Evolutionary conservation across 2,329 filamentous ascomycete genomes (phyloP), one percentile per base, ranked within the genome.

Genomic region (Ceratocystis harringtonii): DNA sequence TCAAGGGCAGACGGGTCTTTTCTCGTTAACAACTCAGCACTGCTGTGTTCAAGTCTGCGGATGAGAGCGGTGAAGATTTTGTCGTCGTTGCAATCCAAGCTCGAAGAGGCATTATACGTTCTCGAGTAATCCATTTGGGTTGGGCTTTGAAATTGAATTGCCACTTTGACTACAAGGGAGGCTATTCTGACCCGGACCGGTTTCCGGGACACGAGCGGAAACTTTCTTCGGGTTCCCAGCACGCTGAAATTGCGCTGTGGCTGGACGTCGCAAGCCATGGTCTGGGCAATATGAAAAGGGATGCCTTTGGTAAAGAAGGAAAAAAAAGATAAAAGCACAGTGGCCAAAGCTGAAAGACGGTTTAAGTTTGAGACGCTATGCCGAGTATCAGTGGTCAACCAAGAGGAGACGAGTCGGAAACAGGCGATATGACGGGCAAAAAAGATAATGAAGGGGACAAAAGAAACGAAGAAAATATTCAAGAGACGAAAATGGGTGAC

Each of bases 21-120:
- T 66, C 80, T 77, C 28, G 80, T 82, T 69, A 83, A 78, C 66
- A 83, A 74, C 71, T 83, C 80, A 50, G 77, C 71, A 66, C 76
- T 78, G 73, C 78, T 80, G 70, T 81, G 78, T 69, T 80, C 76
- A 57, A 83, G 74, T 48, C 79, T 78, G 32, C 76, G 76, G 12
- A 82, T 70, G n/a, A 83, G 71, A 1, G 76, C 79, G 45, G 77
- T 75, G 69, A 78, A 80, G 58, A 82, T 71, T n/a, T 76, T 74
- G 66, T 79, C 76, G 50, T 65, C 55, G 30, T 77, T 77, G 61
- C 76, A 75, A 17, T 74, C 71, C 60, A 82, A 75, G 43, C 70
- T 71, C 2, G 75, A 70, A 1, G 80, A 82, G 66, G 77, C 75
- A 65, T 75, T 74, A 70, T 82, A 83, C 66, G 75, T 76, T 61